Evolutionary conservation across 2,329 filamentous ascomycete genomes (phyloP).

Genomic region (Ophiostoma montium): DNA sequence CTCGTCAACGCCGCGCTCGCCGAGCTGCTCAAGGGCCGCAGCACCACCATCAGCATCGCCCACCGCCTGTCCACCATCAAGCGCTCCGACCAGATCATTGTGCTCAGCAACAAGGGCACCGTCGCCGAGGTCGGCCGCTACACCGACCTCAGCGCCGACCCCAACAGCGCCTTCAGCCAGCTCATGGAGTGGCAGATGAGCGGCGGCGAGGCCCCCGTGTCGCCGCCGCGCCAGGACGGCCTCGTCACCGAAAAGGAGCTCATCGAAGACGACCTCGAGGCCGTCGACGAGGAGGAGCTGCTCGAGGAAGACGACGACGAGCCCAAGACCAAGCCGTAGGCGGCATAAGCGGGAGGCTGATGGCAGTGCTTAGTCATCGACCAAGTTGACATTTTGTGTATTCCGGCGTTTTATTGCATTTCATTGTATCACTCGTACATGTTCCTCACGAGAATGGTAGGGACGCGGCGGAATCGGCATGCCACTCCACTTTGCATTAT

Average conservation of each 20-base stretch:
- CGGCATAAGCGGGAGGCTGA: not conserved
- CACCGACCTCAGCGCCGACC: conserved; percentile 54
- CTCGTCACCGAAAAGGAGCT: conserved; percentile 38
- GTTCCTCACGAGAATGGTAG: too few species aligned
- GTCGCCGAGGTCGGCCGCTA: conserved; percentile 90
- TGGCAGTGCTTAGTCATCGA: too few species aligned
- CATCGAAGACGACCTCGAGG: conserved; percentile 34
- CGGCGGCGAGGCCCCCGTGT: conserved; percentile 51
- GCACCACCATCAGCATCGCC: conserved; percentile 95
- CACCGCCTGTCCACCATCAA: conserved; percentile 95
- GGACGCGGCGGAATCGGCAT: too few species aligned
- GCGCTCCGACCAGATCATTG: conserved; percentile 85
- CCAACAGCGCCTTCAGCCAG: conserved; percentile 75
- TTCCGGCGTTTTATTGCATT: not conserved
- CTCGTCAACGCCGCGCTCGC: conserved; percentile 84
- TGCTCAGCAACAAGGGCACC: conserved; percentile 70
- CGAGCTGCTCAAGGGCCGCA: conserved; percentile 67
- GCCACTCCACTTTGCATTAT: too few species aligned
- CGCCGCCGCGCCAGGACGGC: conserved; percentile 18
- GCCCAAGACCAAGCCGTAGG: not conserved
- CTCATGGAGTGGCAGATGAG: conserved; percentile 99
- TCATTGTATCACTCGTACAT: not conserved
- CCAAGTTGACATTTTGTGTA: too few species aligned
- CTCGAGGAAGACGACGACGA: not conserved
- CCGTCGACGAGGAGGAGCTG: conserved; percentile 16